Percentiles rank a stretch among this genome's conserved stretches.
phyloP scores from a whole-genome alignment of 768 basidiomycete genomes.

The Pleurotus pulmonarius region DNA sequence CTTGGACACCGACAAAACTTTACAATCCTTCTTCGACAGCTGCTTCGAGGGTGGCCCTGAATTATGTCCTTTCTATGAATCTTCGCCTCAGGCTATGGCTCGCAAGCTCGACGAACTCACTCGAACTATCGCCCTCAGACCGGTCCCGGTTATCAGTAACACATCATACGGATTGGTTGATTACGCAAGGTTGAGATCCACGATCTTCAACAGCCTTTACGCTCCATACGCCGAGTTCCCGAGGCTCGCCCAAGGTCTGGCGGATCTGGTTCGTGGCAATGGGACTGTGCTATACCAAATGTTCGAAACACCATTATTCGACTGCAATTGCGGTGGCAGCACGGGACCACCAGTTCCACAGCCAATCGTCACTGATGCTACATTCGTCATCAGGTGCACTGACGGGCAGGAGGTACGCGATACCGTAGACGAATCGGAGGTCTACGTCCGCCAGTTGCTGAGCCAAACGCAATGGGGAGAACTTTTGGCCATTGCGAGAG shows the following conservation, averaged over 20 bases:
- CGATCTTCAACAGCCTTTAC: constrained; percentile 19
- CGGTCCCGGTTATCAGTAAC: constrained; percentile 14
- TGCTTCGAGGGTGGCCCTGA: constrained; percentile 17
- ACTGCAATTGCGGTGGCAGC: background rate
- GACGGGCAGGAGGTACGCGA: constrained; percentile 16
- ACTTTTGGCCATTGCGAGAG: constrained; percentile 8
- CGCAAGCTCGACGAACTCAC: constrained; percentile 12
- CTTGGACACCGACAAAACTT: constrained; percentile 17
- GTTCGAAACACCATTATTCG: background rate
- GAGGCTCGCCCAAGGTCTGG: constrained; percentile 16
- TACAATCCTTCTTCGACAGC: constrained; percentile 17
- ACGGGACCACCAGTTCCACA: background rate
- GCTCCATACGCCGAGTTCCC: constrained; percentile 16
- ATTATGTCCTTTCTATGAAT: constrained; percentile 18
- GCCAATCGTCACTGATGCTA: constrained; percentile 8
- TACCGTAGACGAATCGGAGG: constrained; percentile 9
- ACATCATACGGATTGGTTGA: constrained; percentile 20
- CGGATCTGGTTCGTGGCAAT: constrained; percentile 21
- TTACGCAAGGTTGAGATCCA: constrained; percentile 12
- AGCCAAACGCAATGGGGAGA: constrained; percentile 16
- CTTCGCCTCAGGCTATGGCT: constrained; percentile 13
- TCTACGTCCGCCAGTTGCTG: constrained; percentile 8
- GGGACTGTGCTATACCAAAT: constrained; percentile 12
- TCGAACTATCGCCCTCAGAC: constrained; percentile 11
- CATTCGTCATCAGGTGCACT: constrained; percentile 13